phyloP scores from a whole-genome alignment of 495 filamentous ascomycete species.

The Talaromyces wortmannii region DNA sequence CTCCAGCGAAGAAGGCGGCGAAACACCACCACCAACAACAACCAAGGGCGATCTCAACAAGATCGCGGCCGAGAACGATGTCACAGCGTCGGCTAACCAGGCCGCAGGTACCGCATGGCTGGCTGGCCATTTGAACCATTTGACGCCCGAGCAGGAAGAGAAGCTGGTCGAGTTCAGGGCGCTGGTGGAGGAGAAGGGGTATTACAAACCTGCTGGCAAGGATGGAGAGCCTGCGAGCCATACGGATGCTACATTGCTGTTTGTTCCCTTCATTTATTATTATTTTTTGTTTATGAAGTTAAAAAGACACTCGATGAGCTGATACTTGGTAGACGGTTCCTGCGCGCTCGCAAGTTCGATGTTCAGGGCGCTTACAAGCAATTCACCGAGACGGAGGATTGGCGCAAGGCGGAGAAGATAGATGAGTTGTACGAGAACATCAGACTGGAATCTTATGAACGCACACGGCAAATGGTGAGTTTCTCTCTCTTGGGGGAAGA shows the following conservation, averaged over 20 bases:
- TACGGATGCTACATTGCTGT: conserved; percentile 79
- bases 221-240: conserved; percentile 50
- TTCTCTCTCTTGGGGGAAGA: background rate
- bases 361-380: conserved; percentile 69
- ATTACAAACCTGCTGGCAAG: conserved; percentile 50
- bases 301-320: background rate
- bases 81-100: conserved; percentile 31
- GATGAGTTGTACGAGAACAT: conserved; percentile 70
- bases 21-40: background rate
- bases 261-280: conserved; percentile 20
- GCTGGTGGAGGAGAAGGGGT: conserved; percentile 52
- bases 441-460: conserved; percentile 74
- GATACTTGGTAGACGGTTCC: conserved; percentile 53
- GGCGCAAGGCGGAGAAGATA: conserved; percentile 73
- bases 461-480: conserved; percentile 66
- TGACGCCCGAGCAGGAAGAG: conserved; percentile 59
- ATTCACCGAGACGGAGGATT: conserved; percentile 84
- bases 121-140: conserved; percentile 66
- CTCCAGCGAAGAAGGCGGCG: background rate
- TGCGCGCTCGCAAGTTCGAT: conserved; percentile 71
- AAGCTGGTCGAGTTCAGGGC: conserved; percentile 63
- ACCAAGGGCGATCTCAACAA: conserved; percentile 3
- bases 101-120: conserved; percentile 37
- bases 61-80: conserved; percentile 29
- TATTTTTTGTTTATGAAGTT: background rate